Evolutionary conservation across 106 monocot species (phyloP), one percentile per base, ranked within the genome.

Genomic region (Platanthera zijinensis): DNA sequence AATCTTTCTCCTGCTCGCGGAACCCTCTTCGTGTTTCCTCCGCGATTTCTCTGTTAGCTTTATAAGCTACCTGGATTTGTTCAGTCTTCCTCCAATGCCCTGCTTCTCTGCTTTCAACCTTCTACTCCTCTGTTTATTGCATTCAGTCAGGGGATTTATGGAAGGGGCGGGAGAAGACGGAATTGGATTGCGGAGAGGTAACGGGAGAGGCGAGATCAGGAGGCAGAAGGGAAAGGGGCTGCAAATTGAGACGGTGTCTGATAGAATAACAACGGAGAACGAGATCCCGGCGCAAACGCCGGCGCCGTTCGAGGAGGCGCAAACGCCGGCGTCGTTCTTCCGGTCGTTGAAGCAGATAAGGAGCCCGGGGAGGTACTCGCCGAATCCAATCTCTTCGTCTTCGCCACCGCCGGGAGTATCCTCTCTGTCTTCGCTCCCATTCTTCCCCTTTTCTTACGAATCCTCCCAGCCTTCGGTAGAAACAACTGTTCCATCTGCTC

Each of bases 211-310:
- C 5, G 56, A 53, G 10, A 15, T n/a, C 5, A 32, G 39, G 51
- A 69, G 50, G n/a, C 72, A 50, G 72, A 72, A 72, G 15, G 72
- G 51, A 4, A 72, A 72, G 72, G 72, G 51, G 22, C 17, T 18
- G 22, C 72, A 72, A 10, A 13, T 72, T 51, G 51, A 51, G 51
- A 72, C 21, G 11, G 21, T 22, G 46, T 10, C 51, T 50, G 72
- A 47, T 15, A 10, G 17, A 48, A 25, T 25, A 25, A n/a, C 11
- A 13, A 11, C 6, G 67, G 67, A 67, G 67, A 67, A 10, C 30
- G 30, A 67, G 67, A 39, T 1, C 18, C 13, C 25, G 39, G 67
- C 32, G 25, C 25, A 25, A 25, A 25, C 25, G 25, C 25, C 25
- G 8, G 28, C 19, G 6, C 2, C 66, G 28, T 62, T 62, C 21